Percentiles rank a stretch among this genome's conserved stretches.
These are phyloP conservation scores for Cryptococcus hybrid DNA, from an alignment of 1,284 basidiomycete genomes.

Conservation along the genomic window DNA sequence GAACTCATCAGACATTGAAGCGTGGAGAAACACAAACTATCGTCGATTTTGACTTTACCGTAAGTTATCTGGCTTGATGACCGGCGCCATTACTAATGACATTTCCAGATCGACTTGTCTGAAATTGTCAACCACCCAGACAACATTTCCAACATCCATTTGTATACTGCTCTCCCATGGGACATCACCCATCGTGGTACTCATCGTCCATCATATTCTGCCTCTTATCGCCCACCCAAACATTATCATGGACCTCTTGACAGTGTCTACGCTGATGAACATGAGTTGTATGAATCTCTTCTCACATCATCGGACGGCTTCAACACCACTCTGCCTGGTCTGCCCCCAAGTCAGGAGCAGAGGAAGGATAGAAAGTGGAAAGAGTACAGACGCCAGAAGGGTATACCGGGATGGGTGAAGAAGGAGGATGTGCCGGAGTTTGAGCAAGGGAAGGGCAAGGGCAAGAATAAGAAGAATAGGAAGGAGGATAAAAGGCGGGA, in stretches of 20 bases:
- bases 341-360: constrained; percentile 8
- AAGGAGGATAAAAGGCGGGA: not conserved
- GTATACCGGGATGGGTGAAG: constrained; percentile 25
- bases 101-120: constrained; percentile 34
- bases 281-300: not conserved
- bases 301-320: not conserved
- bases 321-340: constrained; percentile 6
- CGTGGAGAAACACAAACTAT: constrained; percentile 30
- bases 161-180: constrained; percentile 16
- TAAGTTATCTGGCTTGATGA: constrained; percentile 9
- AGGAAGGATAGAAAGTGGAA: constrained; percentile 8
- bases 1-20: constrained; percentile 6
- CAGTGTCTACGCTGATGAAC: not conserved
- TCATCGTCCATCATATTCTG: constrained; percentile 14
- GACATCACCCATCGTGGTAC: constrained; percentile 19
- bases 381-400: constrained; percentile 14
- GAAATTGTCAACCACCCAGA: constrained; percentile 25
- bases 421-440: constrained; percentile 18
- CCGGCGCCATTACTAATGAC: not conserved
- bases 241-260: not conserved
- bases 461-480: not conserved
- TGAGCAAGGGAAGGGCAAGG: constrained; percentile 17
- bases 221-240: constrained; percentile 9
- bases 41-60: constrained; percentile 42
- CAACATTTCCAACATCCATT: constrained; percentile 30